These are phyloP conservation scores for Glonium stellatum DNA, from an alignment of 495 filamentous ascomycete genomes.

Conservation along the genomic window DNA sequence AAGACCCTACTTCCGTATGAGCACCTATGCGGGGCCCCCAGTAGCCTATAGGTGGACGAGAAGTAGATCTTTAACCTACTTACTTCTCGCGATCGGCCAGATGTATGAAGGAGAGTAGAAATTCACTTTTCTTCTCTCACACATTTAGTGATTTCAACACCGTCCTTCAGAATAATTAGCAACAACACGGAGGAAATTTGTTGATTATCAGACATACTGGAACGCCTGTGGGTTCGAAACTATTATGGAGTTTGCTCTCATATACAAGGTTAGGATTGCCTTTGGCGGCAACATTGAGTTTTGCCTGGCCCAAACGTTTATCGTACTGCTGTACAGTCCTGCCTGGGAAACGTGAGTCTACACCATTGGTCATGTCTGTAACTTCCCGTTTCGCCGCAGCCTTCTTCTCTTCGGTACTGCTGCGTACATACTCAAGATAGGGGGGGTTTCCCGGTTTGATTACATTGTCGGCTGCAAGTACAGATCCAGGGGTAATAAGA, in stretches of 20 bases:
- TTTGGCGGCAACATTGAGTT: conserved; percentile 40
- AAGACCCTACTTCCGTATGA: no score
- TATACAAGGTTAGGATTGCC: conserved; percentile 69
- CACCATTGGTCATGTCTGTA: conserved; percentile 5
- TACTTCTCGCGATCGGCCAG: no score
- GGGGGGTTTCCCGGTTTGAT: conserved; percentile 67
- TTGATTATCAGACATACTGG: no score
- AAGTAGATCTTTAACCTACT: no score
- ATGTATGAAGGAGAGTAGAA: no score
- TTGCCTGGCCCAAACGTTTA: conserved; percentile 36
- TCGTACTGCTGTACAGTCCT: conserved; percentile 38
- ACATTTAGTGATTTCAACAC: no score
- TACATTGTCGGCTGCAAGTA: conserved; percentile 69
- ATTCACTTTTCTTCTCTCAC: no score
- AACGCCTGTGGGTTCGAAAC: conserved; percentile 59
- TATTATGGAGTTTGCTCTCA: conserved; percentile 56
- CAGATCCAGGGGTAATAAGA: conserved; percentile 52
- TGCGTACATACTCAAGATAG: conserved; percentile 61
- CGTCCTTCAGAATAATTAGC: no score
- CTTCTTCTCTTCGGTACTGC: conserved; percentile 46
- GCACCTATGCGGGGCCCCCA: no score
- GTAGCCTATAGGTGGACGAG: no score
- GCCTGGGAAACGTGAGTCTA: conserved; percentile 27
- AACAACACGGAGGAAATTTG: no score
- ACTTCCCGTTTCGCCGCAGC: conserved; percentile 20